Percentiles rank a stretch among this genome's conserved stretches.
Evolutionary conservation across 1,284 basidiomycete species (phyloP).

Genomic region (Puccinia polysora): DNA sequence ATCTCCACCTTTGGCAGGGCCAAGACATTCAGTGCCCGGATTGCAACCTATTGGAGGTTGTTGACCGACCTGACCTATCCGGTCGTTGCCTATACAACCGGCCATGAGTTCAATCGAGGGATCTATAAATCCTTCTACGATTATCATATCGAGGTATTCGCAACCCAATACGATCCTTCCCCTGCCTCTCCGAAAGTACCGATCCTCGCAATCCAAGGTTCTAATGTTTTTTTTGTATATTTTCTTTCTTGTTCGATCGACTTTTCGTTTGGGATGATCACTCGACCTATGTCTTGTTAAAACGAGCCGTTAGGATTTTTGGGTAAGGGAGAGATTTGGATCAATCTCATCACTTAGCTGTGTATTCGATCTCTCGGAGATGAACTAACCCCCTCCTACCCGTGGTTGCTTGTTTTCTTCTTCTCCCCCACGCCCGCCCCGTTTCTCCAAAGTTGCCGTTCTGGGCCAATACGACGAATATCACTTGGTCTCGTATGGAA

Average conservation of each 20-base stretch:
- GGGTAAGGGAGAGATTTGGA: too few species aligned
- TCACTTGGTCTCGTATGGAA: slow-evolving; percentile 93
- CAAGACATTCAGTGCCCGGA: slow-evolving; percentile 83
- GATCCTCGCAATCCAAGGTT: neutral
- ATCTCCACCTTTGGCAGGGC: slow-evolving; percentile 77
- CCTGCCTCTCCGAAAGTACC: neutral
- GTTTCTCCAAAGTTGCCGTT: slow-evolving; percentile 98
- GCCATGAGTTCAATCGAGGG: slow-evolving; percentile 55
- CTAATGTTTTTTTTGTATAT: slow-evolving; percentile 4
- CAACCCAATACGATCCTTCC: too few species aligned
- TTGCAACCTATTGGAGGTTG: slow-evolving; percentile 92
- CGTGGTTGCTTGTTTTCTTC: too few species aligned
- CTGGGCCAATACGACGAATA: slow-evolving; percentile 99
- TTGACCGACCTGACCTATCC: slow-evolving; percentile 95
- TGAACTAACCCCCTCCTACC: too few species aligned
- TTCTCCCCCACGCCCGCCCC: too few species aligned
- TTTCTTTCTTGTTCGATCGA: slow-evolving; percentile 46
- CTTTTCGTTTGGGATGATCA: slow-evolving; percentile 54
- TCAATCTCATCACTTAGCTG: too few species aligned
- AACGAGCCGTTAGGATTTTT: slow-evolving; percentile 84
- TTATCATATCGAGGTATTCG: slow-evolving; percentile 32
- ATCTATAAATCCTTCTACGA: slow-evolving; percentile 45
- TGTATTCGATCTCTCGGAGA: too few species aligned
- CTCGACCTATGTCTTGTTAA: too few species aligned
- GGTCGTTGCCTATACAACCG: slow-evolving; percentile 94